Evolutionary conservation across 371 early-diverging fungal genomes (phyloP), one percentile per base, ranked within the genome.

Genomic region (Apophysomyces elegans): DNA sequence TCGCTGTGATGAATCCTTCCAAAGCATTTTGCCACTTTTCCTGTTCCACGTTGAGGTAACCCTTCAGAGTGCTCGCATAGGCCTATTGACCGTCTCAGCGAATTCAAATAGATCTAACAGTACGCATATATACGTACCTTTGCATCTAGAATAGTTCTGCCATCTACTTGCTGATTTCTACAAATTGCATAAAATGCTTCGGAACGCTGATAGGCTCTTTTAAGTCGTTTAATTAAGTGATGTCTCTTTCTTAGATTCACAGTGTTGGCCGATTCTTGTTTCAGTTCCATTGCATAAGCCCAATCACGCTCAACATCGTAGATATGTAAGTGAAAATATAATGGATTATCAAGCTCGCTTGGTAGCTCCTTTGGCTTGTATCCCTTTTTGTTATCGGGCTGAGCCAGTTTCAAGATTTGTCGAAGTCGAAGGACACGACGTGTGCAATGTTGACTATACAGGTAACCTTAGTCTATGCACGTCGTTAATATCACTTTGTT

Each of bases 271-370:
- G 86, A 77, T 37, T 88, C 85, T 12, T 77, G 80, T 64, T 90
- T 91, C 62, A 93, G 74, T 65, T 93, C 88, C 93, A 91, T 91
- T 14, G 90, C 88, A 66, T 91, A 89, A 36, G 88, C 84, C 95
- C 93, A 93, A 11, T 87, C 86, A n/a, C 93, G 86, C 66, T 93
- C 95, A 5, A 86, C 78, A 63, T 90, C 86, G 69, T 88, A 91
- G 13, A 92, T 76, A 45, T 80, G 72, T 13, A 91, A 68, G 18
- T 89, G 84, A 35, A 92, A 78, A 64, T 81, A 86, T 56, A 85
- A 81, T 37, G 72, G 71, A 69, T 89, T 85, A 9, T 70, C 75
- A 37, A 87, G 71, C 32, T 62, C 73, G 18, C 78, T 84, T 1
- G 84, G 79, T 1, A 83, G 67, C 43, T 88, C 77, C 36, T 79